phyloP scores from a whole-genome alignment of 2,329 filamentous ascomycete species.

The Diaporthe aspalathi region DNA sequence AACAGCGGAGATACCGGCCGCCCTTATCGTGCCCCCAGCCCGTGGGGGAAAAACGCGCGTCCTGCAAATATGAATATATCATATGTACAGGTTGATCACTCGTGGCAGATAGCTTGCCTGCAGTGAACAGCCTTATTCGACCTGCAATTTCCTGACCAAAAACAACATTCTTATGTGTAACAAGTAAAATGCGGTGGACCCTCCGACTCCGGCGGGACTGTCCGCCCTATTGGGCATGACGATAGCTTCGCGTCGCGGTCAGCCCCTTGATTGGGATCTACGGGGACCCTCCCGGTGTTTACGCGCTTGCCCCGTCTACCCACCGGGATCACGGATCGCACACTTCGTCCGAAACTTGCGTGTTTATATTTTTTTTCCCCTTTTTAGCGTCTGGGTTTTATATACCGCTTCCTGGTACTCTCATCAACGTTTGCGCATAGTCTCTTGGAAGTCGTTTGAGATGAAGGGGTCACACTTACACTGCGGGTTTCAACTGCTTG shows the following conservation, averaged over 20 bases:
- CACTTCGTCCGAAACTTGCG: neutral
- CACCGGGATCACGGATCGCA: conserved; percentile 2
- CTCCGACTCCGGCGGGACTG: neutral
- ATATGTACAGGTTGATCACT: conserved; percentile 15
- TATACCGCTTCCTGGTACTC: neutral
- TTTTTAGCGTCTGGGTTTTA: neutral
- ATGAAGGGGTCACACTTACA: conserved; percentile 15
- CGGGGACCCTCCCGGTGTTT: conserved; percentile 9
- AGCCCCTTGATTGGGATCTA: conserved; percentile 11
- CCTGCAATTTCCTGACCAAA: neutral
- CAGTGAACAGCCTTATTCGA: neutral
- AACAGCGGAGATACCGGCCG: conserved; percentile 19
- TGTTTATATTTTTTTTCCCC: neutral
- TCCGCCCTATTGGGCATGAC: conserved; percentile 3
- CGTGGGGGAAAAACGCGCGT: neutral
- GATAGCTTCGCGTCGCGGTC: conserved; percentile 25
- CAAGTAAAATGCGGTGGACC: conserved; percentile 1
- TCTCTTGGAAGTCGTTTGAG: neutral
- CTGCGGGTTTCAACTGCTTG: neutral
- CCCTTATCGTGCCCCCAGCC: neutral
- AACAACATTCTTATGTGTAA: neutral
- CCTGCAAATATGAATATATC: neutral
- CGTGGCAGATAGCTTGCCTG: neutral
- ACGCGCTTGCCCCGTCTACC: conserved; percentile 1
- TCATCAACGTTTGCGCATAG: neutral